These are phyloP conservation scores for Russula sp. DNA, from an alignment of 768 basidiomycete species.

Conservation along the genomic window DNA sequence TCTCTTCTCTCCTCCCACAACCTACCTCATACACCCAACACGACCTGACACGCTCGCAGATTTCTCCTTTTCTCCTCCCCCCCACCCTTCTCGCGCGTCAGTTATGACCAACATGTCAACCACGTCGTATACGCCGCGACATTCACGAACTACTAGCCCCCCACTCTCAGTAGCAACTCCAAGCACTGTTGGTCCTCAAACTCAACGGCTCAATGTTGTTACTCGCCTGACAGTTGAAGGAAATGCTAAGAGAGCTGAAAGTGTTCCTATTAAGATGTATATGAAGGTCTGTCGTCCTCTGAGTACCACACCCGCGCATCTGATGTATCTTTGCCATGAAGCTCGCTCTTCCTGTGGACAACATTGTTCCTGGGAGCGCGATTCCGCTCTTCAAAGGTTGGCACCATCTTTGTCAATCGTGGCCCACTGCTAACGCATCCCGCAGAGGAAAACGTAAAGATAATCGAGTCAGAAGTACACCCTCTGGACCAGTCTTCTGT, in stretches of 20 bases:
- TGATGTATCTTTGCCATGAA: slow-evolving; percentile 41
- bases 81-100: not conserved
- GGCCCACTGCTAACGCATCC: slow-evolving; percentile 1
- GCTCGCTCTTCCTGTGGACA: slow-evolving; percentile 58
- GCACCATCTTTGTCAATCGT: not conserved
- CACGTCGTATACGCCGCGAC: slow-evolving; percentile 29
- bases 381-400: slow-evolving; percentile 71
- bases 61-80: not conserved
- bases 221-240: slow-evolving; percentile 74
- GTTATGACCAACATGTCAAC: slow-evolving; percentile 23
- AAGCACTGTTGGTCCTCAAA: slow-evolving; percentile 34
- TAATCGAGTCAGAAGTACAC: slow-evolving; percentile 69
- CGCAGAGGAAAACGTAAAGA: slow-evolving; percentile 76
- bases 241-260: slow-evolving; percentile 64
- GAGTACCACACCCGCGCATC: not conserved
- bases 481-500: slow-evolving; percentile 67
- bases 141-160: slow-evolving; percentile 34
- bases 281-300: slow-evolving; percentile 55
- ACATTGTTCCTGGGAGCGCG: slow-evolving; percentile 60
- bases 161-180: slow-evolving; percentile 33
- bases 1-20: not conserved
- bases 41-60: not conserved
- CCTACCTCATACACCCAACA: not conserved
- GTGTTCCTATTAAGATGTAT: slow-evolving; percentile 68
- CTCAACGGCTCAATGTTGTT: slow-evolving; percentile 58